Conservation (phyloP, 352 stramenopile species). For the Globisporangium recalcitrans region DNA sequence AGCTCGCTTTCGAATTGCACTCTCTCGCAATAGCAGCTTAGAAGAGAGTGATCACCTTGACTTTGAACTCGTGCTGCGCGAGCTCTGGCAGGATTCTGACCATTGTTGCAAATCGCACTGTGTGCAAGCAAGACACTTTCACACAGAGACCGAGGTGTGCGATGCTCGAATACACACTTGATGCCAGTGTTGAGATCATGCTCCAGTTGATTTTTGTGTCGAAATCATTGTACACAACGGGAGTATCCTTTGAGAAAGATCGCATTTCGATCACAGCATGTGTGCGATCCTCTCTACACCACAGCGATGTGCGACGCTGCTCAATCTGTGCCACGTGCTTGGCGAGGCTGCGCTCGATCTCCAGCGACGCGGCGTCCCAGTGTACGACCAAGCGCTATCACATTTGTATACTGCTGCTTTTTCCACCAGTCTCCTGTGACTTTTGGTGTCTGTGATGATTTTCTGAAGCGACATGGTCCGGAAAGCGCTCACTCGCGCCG, state of each 20-base stretch:
- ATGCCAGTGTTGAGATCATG: background rate
- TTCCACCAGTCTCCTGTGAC: background rate
- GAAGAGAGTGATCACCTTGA: too few relatives aligned
- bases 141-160: background rate
- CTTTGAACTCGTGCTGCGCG: background rate
- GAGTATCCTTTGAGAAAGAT: background rate
- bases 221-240: background rate
- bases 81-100: background rate
- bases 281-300: too few relatives aligned
- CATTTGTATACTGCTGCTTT: too few relatives aligned
- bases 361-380: conserved; percentile 3
- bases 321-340: conserved; percentile 12
- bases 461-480: background rate
- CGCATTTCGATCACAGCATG: too few relatives aligned
- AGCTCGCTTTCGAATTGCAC: too few relatives aligned
- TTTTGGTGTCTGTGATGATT: background rate
- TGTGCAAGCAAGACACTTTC: background rate
- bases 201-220: too few relatives aligned
- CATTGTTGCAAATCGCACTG: background rate
- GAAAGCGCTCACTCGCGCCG: background rate
- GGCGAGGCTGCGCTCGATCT: conserved; percentile 14
- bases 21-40: too few relatives aligned
- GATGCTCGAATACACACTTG: background rate
- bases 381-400: conserved; percentile 1
- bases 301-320: conserved; percentile 15